These are phyloP conservation scores for Leptographium procerum DNA, from an alignment of 2,329 filamentous ascomycete species.

Conservation along the genomic window DNA sequence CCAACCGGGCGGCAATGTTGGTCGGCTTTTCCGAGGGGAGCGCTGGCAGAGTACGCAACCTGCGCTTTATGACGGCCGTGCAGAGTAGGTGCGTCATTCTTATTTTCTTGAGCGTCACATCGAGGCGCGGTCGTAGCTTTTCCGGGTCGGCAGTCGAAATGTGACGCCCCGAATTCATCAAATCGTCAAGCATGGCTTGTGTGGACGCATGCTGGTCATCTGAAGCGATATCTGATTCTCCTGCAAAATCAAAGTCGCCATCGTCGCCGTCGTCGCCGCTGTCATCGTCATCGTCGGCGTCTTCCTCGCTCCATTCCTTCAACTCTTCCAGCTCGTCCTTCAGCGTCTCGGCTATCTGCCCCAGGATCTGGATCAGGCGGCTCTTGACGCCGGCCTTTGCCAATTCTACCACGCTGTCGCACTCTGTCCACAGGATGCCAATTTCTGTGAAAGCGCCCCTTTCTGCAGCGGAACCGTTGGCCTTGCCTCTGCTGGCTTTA, in stretches of 20 bases:
- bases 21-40: conserved; percentile 21
- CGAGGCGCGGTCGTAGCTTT: conserved; percentile 52
- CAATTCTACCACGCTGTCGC: conserved; percentile 59
- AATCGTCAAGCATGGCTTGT: conserved; percentile 52
- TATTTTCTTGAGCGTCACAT: conserved; percentile 50
- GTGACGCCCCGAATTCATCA: conserved; percentile 50
- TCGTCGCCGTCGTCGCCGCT: conserved; percentile 30
- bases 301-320: conserved; percentile 74
- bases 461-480: conserved; percentile 21
- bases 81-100: conserved; percentile 59
- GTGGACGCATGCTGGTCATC: conserved; percentile 22
- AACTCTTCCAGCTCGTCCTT: conserved; percentile 78
- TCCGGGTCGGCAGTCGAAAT: conserved; percentile 56
- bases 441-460: conserved; percentile 53
- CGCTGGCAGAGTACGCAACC: conserved; percentile 47
- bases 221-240: conserved; percentile 8
- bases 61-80: conserved; percentile 56
- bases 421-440: conserved; percentile 72
- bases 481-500: not conserved
- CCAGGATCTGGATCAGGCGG: conserved; percentile 57
- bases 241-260: conserved; percentile 18
- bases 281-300: conserved; percentile 43
- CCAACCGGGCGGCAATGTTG: conserved; percentile 31
- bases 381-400: conserved; percentile 57
- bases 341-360: conserved; percentile 62